Evolutionary conservation across 257 asterid genomes (phyloP), one percentile per base, ranked within the genome.

Genomic region (Salvia hispanica): DNA sequence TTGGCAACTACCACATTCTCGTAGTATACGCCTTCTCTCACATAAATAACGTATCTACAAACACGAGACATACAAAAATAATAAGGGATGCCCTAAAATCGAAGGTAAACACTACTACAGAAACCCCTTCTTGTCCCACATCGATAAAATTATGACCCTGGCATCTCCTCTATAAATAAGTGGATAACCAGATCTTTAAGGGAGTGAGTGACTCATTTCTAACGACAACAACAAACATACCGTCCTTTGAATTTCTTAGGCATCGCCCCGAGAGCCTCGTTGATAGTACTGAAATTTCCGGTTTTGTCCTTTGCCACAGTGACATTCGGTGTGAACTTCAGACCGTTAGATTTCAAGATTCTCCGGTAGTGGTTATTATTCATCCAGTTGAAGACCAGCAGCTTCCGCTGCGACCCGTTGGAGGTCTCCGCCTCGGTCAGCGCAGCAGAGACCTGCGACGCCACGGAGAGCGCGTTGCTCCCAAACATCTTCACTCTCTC

Each of bases 231-330:
- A n/a, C n/a, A n/a, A 39, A n/a, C 66, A 2, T 81, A 86, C 99
- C 99, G 71, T 56, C 90, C 97, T 5, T 76, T 55, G 58, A 78
- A 82, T 12, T 62, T 77, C 28, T 77, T 40, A 7, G 99, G 97
- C 63, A 90, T 68, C 6, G 97, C 89, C 0, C 74, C 75, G 72
- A 93, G 63, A 25, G 99, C 99, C 4, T 70, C 91, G 54, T 63
- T 57, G 31, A 93, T 71, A 44, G 95, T 85, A 1, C 80, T 72
- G 34, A 81, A 86, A 50, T 88, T 76, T 3, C 95, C 99, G 7
- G 81, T 78, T 0, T 88, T 88, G 60, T 93, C 97, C 75, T 88
- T 88, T 0, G 96, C 95, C 34, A 93, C 95, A 3, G 88, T 86
- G 6, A 71, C 84, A 57, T 93, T 83, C 0, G 95, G 88, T 16